Percentiles rank a stretch among this genome's conserved stretches.
Evolutionary conservation across 1,139 yeast genomes (phyloP).

Genomic region (Nematodospora anomalae): DNA sequence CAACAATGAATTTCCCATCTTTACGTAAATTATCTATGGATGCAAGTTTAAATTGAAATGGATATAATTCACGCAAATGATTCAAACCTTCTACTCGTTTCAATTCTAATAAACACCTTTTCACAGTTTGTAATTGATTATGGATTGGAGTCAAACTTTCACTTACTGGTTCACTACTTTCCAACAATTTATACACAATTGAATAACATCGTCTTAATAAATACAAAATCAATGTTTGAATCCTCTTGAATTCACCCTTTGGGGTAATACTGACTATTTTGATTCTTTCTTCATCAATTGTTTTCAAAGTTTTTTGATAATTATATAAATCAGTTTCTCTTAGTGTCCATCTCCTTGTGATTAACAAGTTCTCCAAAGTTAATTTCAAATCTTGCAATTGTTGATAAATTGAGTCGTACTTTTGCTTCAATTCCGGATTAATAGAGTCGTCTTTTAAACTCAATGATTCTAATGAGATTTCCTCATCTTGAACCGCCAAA

Average conservation of each 20-base stretch:
- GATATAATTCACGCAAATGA: slow-evolving; percentile 84
- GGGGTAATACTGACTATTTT: slow-evolving; percentile 19
- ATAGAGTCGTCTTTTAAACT: slow-evolving; percentile 16
- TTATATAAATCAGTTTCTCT: slow-evolving; percentile 89
- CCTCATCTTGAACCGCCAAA: slow-evolving; percentile 43
- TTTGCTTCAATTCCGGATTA: slow-evolving; percentile 11
- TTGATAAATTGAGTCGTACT: slow-evolving; percentile 25
- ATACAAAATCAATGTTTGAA: slow-evolving; percentile 70
- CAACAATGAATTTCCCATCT: slow-evolving; percentile 90
- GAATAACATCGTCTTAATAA: slow-evolving; percentile 88
- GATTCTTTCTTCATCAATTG: slow-evolving; percentile 69
- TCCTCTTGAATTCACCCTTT: slow-evolving; percentile 26
- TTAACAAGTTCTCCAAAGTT: slow-evolving; percentile 73
- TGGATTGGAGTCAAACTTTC: slow-evolving; percentile 92
- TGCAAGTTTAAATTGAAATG: slow-evolving; percentile 91
- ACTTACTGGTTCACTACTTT: slow-evolving; percentile 90
- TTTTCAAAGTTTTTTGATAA: slow-evolving; percentile 71
- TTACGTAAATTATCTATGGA: slow-evolving; percentile 80
- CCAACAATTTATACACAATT: slow-evolving; percentile 80
- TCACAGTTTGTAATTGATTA: slow-evolving; percentile 87
- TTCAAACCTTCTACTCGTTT: slow-evolving; percentile 91
- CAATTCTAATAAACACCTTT: slow-evolving; percentile 84
- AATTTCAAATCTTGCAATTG: slow-evolving; percentile 62
- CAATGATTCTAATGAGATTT: slow-evolving; percentile 15
- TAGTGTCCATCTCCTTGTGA: slow-evolving; percentile 95